These are phyloP conservation scores for Citeromyces hawaiiensis DNA, from an alignment of 1,139 yeast species.

Conservation along the genomic window DNA sequence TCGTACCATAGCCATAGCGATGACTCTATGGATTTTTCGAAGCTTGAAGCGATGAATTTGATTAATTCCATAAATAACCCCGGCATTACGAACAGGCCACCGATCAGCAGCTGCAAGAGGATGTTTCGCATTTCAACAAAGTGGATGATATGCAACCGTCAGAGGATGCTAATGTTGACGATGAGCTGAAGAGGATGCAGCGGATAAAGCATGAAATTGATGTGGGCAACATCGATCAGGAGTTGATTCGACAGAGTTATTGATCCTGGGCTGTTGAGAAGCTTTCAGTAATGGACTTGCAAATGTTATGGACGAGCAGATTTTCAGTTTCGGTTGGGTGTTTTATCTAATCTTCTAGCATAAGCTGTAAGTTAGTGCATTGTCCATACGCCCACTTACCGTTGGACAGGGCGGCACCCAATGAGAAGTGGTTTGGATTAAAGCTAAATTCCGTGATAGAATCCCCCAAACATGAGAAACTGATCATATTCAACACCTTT, in stretches of 20 bases:
- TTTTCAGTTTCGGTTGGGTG: too few relatives aligned
- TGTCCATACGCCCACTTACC: constrained; percentile 8
- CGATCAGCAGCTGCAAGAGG: constrained; percentile 3
- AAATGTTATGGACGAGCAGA: too few relatives aligned
- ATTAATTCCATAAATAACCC: constrained; percentile 4
- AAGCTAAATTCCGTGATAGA: constrained; percentile 48
- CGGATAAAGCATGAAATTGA: neutral
- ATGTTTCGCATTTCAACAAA: constrained; percentile 3
- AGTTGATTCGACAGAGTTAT: constrained; percentile 4
- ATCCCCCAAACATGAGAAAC: constrained; percentile 53
- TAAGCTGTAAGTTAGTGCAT: constrained; percentile 19
- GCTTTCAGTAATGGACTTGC: too few relatives aligned
- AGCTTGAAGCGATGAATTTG: constrained; percentile 5
- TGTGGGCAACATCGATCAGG: constrained; percentile 5
- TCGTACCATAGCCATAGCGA: neutral
- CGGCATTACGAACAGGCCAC: constrained; percentile 5
- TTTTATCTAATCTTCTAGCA: constrained; percentile 36
- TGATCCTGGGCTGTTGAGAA: too few relatives aligned
- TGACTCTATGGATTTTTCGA: constrained; percentile 2
- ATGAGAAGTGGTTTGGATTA: constrained; percentile 14
- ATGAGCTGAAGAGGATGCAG: neutral
- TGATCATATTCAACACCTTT: constrained; percentile 21
- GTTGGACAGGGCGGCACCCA: constrained; percentile 2
- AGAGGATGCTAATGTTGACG: constrained; percentile 2
- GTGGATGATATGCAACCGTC: constrained; percentile 1